A percentile compares a stretch with the other conserved stretches of the same genome.
Conservation (phyloP, 371 early-diverging fungal genomes). For the Circinella umbellata region DNA sequence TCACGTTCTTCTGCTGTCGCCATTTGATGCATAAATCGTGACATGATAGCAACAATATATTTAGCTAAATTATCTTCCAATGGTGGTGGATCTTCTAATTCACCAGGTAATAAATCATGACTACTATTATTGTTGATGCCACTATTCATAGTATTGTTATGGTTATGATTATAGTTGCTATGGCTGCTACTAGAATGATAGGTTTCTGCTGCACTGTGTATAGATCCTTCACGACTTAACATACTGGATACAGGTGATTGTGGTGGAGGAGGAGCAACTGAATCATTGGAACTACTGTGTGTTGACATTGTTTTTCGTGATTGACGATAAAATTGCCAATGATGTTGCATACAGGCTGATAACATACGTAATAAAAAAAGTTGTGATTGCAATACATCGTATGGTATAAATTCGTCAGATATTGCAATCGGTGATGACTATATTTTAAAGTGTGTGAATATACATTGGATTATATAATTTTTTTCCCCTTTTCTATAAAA, state of each 20-base stretch:
- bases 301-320: constrained; percentile 2
- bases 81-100: constrained; percentile 68
- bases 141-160: neutral
- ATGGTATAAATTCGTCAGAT: constrained; percentile 53
- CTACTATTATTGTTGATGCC: neutral
- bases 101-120: neutral
- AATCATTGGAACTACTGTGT: neutral
- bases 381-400: constrained; percentile 74
- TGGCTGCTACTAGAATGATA: neutral
- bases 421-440: constrained; percentile 43
- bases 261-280: neutral
- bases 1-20: constrained; percentile 55
- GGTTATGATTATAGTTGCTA: neutral
- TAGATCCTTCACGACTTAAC: constrained; percentile 15
- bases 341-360: constrained; percentile 74
- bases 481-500: too few relatives aligned
- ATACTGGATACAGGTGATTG: constrained; percentile 2
- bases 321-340: constrained; percentile 71
- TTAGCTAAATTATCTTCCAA: constrained; percentile 74
- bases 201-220: constrained; percentile 3
- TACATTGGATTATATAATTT: too few relatives aligned
- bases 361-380: constrained; percentile 71
- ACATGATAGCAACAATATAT: constrained; percentile 64
- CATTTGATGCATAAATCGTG: constrained; percentile 60
- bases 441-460: constrained; percentile 1